phyloP scores from a whole-genome alignment of 768 basidiomycete genomes.

The Tubosaeta sp. region DNA sequence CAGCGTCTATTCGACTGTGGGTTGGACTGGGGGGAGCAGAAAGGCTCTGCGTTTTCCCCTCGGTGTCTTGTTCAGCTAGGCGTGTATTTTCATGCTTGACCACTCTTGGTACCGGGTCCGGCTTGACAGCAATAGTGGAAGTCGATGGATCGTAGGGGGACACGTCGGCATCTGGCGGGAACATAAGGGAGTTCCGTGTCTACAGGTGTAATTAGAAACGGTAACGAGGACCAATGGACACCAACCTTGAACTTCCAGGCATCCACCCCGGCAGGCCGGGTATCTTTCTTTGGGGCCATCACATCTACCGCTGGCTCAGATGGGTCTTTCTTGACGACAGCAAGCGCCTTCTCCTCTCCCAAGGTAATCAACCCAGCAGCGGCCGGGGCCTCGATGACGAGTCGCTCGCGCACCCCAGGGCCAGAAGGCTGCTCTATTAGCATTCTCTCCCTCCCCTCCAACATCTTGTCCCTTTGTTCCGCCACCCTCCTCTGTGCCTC shows the following conservation, averaged over 20 bases:
- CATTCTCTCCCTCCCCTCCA: constrained; percentile 65
- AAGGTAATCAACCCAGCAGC: constrained; percentile 51
- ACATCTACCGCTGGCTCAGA: constrained; percentile 51
- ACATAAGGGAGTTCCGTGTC: constrained; percentile 96
- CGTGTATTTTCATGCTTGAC: constrained; percentile 84
- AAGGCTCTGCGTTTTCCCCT: constrained; percentile 35
- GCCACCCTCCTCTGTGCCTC: constrained; percentile 84
- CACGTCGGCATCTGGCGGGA: constrained; percentile 85
- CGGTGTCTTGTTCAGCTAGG: constrained; percentile 65
- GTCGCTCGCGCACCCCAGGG: constrained; percentile 63
- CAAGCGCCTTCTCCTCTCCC: constrained; percentile 23
- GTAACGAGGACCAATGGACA: constrained; percentile 2
- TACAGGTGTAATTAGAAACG: constrained; percentile 28
- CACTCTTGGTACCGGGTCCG: constrained; percentile 47
- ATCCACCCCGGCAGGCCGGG: constrained; percentile 66
- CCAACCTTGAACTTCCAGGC: constrained; percentile 79
- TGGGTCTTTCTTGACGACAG: constrained; percentile 19
- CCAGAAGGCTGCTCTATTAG: constrained; percentile 63
- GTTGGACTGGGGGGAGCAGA: constrained; percentile 85
- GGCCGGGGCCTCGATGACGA: constrained; percentile 57
- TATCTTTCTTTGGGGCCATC: constrained; percentile 77
- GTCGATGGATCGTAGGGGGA: constrained; percentile 62
- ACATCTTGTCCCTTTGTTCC: constrained; percentile 55
- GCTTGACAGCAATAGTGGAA: constrained; percentile 25
- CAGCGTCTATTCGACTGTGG: constrained; percentile 84